Percentiles rank a stretch among this genome's conserved stretches.
Conservation (phyloP, 352 stramenopile genomes). For the Phytophthora crassamura region DNA sequence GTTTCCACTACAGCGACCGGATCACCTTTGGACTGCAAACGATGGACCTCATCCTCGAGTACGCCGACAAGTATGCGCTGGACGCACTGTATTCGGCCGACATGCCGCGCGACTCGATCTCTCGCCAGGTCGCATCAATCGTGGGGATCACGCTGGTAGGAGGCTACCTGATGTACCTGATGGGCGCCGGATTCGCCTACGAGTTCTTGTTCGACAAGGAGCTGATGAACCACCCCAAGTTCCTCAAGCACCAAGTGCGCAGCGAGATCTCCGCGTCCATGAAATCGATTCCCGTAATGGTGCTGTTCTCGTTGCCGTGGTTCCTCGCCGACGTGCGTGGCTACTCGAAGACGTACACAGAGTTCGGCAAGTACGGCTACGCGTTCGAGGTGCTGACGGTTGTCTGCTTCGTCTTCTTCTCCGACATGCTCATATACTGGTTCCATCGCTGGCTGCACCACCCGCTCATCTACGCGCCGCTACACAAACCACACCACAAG, state of each 20-base stretch:
- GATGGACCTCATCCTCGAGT: conserved; percentile 73
- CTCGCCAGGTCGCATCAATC: conserved; percentile 60
- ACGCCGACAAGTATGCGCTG: conserved; percentile 54
- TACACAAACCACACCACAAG: conserved; percentile 85
- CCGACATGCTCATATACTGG: conserved; percentile 86
- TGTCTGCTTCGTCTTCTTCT: conserved; percentile 71
- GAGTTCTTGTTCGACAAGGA: conserved; percentile 70
- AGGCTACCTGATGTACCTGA: conserved; percentile 69
- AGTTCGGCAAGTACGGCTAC: conserved; percentile 50
- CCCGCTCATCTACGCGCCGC: conserved; percentile 58
- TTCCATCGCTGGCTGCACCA: conserved; percentile 80
- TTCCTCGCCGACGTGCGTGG: conserved; percentile 72
- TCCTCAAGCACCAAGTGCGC: conserved; percentile 65
- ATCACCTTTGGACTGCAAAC: conserved; percentile 1
- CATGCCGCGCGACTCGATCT: conserved; percentile 48
- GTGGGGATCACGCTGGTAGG: conserved; percentile 56
- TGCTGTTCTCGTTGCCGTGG: conserved; percentile 62
- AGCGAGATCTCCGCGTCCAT: conserved; percentile 60
- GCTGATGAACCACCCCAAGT: conserved; percentile 70
- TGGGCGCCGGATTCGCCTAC: conserved; percentile 54
- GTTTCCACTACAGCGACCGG: conserved; percentile 3
- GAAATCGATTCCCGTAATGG: conserved; percentile 74
- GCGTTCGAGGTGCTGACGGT: conserved; percentile 54
- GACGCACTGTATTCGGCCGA: conserved; percentile 60
- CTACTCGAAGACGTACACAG: conserved; percentile 58